A percentile compares a stretch with the other conserved stretches of the same genome.
Conservation (phyloP, 306 rosid genomes). For the Ammopiptanthus mongolicus region DNA sequence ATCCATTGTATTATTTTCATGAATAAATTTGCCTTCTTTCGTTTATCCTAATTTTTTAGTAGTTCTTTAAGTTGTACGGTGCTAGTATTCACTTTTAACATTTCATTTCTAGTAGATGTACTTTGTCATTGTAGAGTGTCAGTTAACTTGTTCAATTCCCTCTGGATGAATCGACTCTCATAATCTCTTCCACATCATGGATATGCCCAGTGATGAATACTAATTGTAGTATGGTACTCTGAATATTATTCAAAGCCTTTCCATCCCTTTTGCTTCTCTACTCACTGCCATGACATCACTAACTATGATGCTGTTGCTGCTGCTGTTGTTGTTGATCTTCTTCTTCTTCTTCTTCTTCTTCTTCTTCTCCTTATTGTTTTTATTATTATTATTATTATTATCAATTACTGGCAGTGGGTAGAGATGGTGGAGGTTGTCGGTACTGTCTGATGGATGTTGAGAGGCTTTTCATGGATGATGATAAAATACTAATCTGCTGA, state of each 20-base stretch:
- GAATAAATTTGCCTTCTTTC: not conserved
- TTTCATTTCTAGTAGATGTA: not conserved
- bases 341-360: not conserved
- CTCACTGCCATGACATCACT: not conserved
- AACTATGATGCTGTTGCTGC: not conserved
- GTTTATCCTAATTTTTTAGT: not conserved
- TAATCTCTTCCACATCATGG: not conserved
- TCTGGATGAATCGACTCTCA: not conserved
- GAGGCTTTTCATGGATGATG: conserved; percentile 23
- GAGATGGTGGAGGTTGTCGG: conserved; percentile 20
- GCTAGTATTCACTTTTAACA: not conserved
- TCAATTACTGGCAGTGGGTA: conserved; percentile 14
- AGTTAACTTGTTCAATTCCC: not conserved
- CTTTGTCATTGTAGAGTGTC: not conserved
- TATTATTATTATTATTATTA: not conserved
- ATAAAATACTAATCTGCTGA: not conserved
- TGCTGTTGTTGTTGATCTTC: not conserved
- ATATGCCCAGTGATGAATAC: conserved; percentile 28
- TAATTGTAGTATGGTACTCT: not conserved
- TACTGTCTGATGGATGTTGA: conserved; percentile 9
- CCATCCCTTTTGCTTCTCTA: conserved; percentile 23
- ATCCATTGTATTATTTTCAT: not conserved
- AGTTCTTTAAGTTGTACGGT: not conserved
- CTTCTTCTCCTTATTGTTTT: not conserved
- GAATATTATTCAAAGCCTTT: conserved; percentile 10